phyloP scores from a whole-genome alignment of 805 yeast genomes.

The Tetrapisispora arboricola region DNA sequence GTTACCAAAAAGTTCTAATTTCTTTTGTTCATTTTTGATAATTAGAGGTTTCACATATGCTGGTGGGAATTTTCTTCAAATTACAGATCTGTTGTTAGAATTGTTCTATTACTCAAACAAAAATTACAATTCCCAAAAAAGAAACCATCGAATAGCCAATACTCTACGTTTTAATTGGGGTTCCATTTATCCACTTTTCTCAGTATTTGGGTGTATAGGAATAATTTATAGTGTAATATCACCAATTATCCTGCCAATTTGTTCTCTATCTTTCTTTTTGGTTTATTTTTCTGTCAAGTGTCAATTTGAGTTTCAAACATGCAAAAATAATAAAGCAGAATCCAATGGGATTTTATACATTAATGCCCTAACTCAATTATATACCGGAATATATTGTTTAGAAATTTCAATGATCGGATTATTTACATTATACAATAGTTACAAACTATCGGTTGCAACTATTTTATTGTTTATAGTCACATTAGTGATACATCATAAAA shows the following conservation, averaged over 20 bases:
- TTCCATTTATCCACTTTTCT: conserved; percentile 60
- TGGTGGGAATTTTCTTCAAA: conserved; percentile 60
- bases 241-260: conserved; percentile 61
- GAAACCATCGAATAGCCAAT: conserved; percentile 35
- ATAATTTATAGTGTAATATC: conserved; percentile 69
- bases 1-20: conserved; percentile 77
- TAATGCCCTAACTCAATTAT: conserved; percentile 62
- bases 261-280: conserved; percentile 45
- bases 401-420: conserved; percentile 72
- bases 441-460: conserved; percentile 40
- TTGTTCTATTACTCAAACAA: conserved; percentile 27
- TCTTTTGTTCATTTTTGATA: conserved; percentile 68
- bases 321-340: conserved; percentile 44
- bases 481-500: conserved; percentile 43
- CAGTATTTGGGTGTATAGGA: conserved; percentile 71
- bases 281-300: conserved; percentile 62
- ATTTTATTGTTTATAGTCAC: conserved; percentile 42
- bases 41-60: conserved; percentile 67
- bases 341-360: conserved; percentile 66
- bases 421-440: conserved; percentile 48
- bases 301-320: conserved; percentile 48
- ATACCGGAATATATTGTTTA: conserved; percentile 71
- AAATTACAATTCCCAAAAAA: conserved; percentile 56
- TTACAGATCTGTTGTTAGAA: conserved; percentile 39
- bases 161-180: conserved; percentile 63